phyloP scores from a whole-genome alignment of 345 rosid genomes.

The Populus pruinosa region DNA sequence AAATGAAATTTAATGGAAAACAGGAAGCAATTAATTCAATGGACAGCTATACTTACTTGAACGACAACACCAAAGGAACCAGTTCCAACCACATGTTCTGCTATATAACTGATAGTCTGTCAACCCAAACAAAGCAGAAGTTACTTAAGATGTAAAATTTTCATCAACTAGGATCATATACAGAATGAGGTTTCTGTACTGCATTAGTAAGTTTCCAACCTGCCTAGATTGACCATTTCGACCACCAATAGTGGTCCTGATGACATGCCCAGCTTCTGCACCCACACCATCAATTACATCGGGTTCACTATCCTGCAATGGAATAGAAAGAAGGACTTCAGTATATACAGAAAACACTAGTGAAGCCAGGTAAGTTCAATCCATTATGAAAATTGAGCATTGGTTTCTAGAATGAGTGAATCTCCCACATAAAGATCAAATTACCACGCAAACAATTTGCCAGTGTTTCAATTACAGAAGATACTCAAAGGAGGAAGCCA shows the following conservation, averaged over 20 bases:
- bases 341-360: neutral
- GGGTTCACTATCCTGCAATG: conserved; percentile 86
- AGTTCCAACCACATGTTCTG: conserved; percentile 95
- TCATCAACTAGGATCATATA: neutral
- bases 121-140: conserved; percentile 23
- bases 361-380: neutral
- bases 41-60: conserved; percentile 56
- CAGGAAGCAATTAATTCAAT: neutral
- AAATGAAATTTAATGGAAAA: neutral
- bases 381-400: neutral
- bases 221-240: conserved; percentile 90
- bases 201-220: conserved; percentile 35
- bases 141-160: conserved; percentile 13
- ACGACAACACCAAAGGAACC: conserved; percentile 94
- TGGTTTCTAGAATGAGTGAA: conserved; percentile 2
- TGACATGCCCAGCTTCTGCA: conserved; percentile 87
- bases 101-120: conserved; percentile 81
- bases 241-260: conserved; percentile 82
- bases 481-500: conserved; percentile 1
- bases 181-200: neutral
- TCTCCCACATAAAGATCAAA: conserved; percentile 6
- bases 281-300: conserved; percentile 83
- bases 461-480: neutral
- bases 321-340: neutral
- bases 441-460: neutral